Evolutionary conservation across 2,329 filamentous ascomycete species (phyloP), one percentile per base, ranked within the genome.

Genomic region (Ophiostoma populinum): DNA sequence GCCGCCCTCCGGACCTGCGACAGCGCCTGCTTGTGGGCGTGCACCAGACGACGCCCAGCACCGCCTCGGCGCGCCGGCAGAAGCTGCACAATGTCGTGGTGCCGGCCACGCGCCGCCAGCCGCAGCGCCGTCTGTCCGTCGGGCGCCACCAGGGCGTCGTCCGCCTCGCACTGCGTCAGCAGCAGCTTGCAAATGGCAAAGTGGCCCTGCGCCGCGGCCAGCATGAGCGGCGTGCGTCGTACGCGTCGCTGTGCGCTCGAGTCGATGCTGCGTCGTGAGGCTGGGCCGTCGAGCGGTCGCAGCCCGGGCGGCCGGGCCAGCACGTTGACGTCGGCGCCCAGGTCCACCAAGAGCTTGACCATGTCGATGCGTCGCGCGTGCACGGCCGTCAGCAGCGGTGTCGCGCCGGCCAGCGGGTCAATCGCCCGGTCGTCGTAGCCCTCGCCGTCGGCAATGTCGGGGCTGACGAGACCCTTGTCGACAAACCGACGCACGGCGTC

Each of bases 101-200:
- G 60, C 1, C 53, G 51, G 15, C 50, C 52, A 2, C 43, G 39
- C 1, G 58, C 58, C 0, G 62, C 62, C 1, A 66, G 51, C 1
- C 61, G 55, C 11, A 65, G 46, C 1, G 62, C 61, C 1, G 57
- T 50, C 34, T 61, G 54, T 0, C 61, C 62, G 35, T 63, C 59
- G 5, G 58, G 56, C 1, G 61, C 59, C 7, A 64, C 48, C 5
- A 61, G 34, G 1, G 49, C 44, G 43, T 64, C 61, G 41, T 63
- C 53, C 10, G 60, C 60, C 13, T 49, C 46, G 16, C 55, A 55
- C 10, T 55, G 51, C 13, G 58, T 50, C 31, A 57, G 46, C 10
- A 65, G 46, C 1, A 62, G 45, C 40, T 49, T 54, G 21, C 59
- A 60, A 4, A 65, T 39, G 4, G 55, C 49, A 4, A 62, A 41